Conservation (phyloP, 148 eudicot genomes). For the Rhododendron simsii region DNA sequence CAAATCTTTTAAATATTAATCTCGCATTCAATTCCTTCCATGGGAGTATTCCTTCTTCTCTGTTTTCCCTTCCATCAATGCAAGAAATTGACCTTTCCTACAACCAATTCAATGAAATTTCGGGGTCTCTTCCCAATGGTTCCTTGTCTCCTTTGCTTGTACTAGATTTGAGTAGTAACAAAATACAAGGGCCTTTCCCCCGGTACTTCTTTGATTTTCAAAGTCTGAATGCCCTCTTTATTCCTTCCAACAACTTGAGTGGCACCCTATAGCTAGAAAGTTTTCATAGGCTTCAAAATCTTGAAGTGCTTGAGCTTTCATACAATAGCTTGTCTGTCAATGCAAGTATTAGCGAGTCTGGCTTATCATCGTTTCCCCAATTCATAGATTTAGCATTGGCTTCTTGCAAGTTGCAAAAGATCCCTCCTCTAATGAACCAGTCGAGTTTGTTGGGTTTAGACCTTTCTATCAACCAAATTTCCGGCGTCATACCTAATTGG, state of each 20-base stretch:
- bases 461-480: too few relatives aligned
- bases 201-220: conserved; percentile 16
- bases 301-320: conserved; percentile 33
- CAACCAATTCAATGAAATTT: too few relatives aligned
- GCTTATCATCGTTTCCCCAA: too few relatives aligned
- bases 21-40: too few relatives aligned
- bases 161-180: too few relatives aligned
- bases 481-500: too few relatives aligned
- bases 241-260: conserved; percentile 29
- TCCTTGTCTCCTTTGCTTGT: too few relatives aligned
- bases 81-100: too few relatives aligned
- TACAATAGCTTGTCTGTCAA: conserved; percentile 22
- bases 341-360: background rate
- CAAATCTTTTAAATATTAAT: too few relatives aligned
- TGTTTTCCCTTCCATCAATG: background rate
- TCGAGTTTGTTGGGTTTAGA: background rate
- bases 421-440: conserved; percentile 31
- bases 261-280: conserved; percentile 21
- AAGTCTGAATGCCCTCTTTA: conserved; percentile 13
- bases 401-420: conserved; percentile 30
- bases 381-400: conserved; percentile 14
- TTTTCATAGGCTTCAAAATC: conserved; percentile 15
- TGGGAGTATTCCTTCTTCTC: too few relatives aligned
- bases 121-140: too few relatives aligned
- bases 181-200: conserved; percentile 23